Evolutionary conservation across 164 flowering plant genomes (phyloP).

Genomic region (Stephania japonica): DNA sequence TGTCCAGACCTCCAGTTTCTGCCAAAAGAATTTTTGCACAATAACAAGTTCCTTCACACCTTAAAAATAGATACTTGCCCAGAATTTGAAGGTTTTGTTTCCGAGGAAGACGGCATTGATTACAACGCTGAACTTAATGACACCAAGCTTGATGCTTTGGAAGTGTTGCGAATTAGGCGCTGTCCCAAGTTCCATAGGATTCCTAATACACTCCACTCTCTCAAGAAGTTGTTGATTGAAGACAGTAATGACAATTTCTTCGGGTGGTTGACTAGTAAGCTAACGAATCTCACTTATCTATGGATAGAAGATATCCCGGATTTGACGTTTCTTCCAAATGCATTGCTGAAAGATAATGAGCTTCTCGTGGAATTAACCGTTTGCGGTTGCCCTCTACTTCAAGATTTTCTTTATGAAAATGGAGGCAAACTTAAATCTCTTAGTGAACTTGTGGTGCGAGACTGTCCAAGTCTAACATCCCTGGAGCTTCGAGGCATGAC

Average conservation of each 20-base stretch:
- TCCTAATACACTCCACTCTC: background rate
- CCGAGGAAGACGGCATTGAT: background rate
- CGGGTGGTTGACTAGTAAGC: background rate
- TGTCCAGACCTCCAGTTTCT: background rate
- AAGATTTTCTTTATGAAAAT: background rate
- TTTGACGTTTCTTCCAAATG: background rate
- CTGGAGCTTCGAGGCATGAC: background rate
- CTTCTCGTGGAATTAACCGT: background rate
- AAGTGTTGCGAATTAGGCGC: background rate
- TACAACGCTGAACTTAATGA: background rate
- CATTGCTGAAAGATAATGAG: background rate
- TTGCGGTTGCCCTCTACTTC: background rate
- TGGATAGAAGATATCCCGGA: background rate
- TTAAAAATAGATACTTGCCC: constrained; percentile 3
- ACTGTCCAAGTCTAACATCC: background rate
- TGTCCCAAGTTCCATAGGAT: constrained; percentile 1
- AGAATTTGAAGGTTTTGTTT: background rate
- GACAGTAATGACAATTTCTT: background rate
- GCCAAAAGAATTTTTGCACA: background rate
- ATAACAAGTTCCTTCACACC: background rate
- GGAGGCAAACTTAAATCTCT: background rate
- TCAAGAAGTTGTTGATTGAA: background rate
- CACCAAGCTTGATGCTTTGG: background rate
- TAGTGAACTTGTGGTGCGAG: background rate
- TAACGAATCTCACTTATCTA: background rate